Evolutionary conservation across 2,329 filamentous ascomycete genomes (phyloP), one percentile per base, ranked within the genome.

Genomic region (Alternaria sp.): DNA sequence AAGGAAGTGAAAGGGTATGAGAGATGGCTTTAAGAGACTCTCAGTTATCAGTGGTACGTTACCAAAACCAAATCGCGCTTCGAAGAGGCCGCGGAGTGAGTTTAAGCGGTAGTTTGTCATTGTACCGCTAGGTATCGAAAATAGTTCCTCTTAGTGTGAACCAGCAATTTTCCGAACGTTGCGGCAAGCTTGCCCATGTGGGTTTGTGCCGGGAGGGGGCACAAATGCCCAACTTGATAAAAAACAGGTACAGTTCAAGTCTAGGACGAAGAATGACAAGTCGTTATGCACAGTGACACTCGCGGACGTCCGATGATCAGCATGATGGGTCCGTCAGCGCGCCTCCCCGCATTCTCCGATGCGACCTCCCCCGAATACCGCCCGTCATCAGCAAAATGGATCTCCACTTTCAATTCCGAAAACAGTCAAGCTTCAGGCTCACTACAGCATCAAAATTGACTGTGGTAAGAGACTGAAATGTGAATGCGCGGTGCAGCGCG

Each of bases 291-390:
- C n/a, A 48, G 31, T 48, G 13, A n/a, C 7, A 31, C 33, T 24
- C n/a, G 29, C 29, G 44, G 21, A 36, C 17, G 17, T 17, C 17
- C 2, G 17, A 17, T 17, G 17, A 17, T 17, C 17, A 17, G 17
- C 17, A 17, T 17, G 17, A 17, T 17, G 17, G 17, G 44, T 31
- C 46, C 24, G 54, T 56, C 46, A 54, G 54, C 29, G 28, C 62
- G 62, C 62, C 21, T 64, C 62, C 62, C 62, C 62, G 54, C 62
- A 60, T 41, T 62, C 42, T 62, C 62, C 62, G 59, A 58, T 41
- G 48, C 36, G n/a, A 40, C 21, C 17, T 40, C 58, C 52, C 54
- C n/a, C n/a, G 42, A 39, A 17, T 44, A 36, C 40, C 21, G 39
- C 54, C 42, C 37, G 36, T 42, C 29, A 54, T 37, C 51, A 44